A percentile compares a stretch with the other conserved stretches of the same genome.
Conservation (phyloP, 2,329 filamentous ascomycete species). For the Emmonsia crescens region DNA sequence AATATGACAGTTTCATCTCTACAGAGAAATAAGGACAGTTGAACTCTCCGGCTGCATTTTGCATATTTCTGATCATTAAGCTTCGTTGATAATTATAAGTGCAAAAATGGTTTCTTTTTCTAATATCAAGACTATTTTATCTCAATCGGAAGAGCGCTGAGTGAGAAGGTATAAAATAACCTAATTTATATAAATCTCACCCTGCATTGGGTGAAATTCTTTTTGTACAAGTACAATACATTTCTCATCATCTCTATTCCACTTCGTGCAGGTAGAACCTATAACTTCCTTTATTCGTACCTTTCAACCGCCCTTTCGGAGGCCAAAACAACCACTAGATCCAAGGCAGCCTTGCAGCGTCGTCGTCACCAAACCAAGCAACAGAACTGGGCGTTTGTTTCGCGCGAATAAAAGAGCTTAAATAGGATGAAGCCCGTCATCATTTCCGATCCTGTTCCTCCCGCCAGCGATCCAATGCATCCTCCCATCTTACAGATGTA, state of each 20-base stretch:
- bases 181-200: not conserved
- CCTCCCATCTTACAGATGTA: slow-evolving; percentile 50
- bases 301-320: not conserved
- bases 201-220: not conserved
- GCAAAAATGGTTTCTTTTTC: not conserved
- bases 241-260: not conserved
- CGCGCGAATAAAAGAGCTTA: not conserved
- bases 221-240: not conserved
- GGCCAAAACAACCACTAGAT: not conserved
- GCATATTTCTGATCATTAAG: not conserved
- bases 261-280: not conserved
- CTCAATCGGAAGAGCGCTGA: not conserved
- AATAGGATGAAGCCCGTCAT: not conserved
- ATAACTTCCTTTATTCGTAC: not conserved
- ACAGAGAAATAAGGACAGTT: no score
- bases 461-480: slow-evolving; percentile 54
- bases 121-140: not conserved
- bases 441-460: slow-evolving; percentile 18
- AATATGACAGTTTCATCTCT: no score
- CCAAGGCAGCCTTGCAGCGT: not conserved
- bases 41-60: no score
- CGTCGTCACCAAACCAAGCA: not conserved
- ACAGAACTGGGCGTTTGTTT: not conserved
- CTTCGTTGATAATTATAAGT: not conserved
- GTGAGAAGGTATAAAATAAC: not conserved